Base-by-base conservation (phyloP, 371 early-diverging fungal genomes). In the Rhizopus sp. region DNA sequence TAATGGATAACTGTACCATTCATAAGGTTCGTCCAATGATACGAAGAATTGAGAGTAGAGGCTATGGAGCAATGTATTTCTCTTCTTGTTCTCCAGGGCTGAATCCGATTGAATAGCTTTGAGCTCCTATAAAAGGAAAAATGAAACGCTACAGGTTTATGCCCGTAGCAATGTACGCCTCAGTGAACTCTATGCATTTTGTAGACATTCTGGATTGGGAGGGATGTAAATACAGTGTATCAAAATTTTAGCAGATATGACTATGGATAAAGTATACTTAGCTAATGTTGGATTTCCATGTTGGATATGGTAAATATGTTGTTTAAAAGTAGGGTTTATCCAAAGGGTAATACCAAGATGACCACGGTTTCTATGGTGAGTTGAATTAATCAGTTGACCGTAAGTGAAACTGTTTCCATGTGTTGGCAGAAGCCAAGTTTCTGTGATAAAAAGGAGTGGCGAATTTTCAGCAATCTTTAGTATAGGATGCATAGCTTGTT, bases 361-460 rank as follows among this genome's bases (percentile, higher is more conserved):
- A 10, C 37, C 37, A 37, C 37, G 37, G 37, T 37, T 37, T 37
- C 37, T 37, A 37, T 37, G 37, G 37, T 37, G 2, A 37, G 37
- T 37, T 37, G 37, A 37, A 37, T 37, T 37, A 37, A 37, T 37
- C 10, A 10, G 37, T 37, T 37, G 37, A 33, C 60, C 60, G 56
- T 65, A 65, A 4, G 12, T 41, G 60, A 51, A 16, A 56, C 31
- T 65, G 66, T 9, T 13, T 41, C 60, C 60, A 60, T 5, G 31
- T 7, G 10, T 29, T 45, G 41, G 56, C 12, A 54, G 47, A 10
- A 60, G 57, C 60, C 60, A 65, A 41, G 60, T 65, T 44, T 65
- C 66, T 5, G 66, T 60, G 34, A 65, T 60, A 12, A 65, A 65
- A 16, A 65, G 45, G 0, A 64, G 35, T 5, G 15, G 6, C n/a